phyloP scores from a whole-genome alignment of 495 filamentous ascomycete genomes.

The Podospora anserina region DNA sequence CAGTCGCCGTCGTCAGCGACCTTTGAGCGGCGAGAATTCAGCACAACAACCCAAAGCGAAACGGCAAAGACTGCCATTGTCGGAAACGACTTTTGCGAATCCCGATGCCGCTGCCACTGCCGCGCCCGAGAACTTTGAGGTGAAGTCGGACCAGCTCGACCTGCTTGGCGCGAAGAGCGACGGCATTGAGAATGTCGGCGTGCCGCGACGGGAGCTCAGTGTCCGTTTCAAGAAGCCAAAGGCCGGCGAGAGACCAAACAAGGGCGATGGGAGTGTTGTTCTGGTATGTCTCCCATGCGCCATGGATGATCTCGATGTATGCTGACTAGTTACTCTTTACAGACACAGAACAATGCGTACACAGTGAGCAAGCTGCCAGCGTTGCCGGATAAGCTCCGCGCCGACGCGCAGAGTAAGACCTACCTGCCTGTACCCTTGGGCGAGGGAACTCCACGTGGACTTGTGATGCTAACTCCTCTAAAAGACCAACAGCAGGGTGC shows the following conservation, averaged over 20 bases:
- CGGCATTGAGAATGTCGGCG: conserved; percentile 40
- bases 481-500: conserved; percentile 58
- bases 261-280: conserved; percentile 59
- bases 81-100: conserved; percentile 51
- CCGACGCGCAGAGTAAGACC: conserved; percentile 56
- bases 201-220: conserved; percentile 51
- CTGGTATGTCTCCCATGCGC: conserved; percentile 50
- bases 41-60: conserved; percentile 67
- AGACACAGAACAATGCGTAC: conserved; percentile 88
- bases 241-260: conserved; percentile 51
- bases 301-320: conserved; percentile 4
- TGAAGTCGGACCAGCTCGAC: conserved; percentile 44
- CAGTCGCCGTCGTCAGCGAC: conserved; percentile 63
- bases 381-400: conserved; percentile 69
- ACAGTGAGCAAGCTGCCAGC: conserved; percentile 79
- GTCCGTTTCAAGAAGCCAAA: conserved; percentile 60
- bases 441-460: conserved; percentile 8
- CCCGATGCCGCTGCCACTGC: conserved; percentile 31
- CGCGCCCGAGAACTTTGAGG: conserved; percentile 46
- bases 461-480: conserved; percentile 24
- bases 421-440: conserved; percentile 30
- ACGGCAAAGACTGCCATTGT: conserved; percentile 62
- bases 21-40: conserved; percentile 60
- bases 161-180: conserved; percentile 44
- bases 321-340: conserved; percentile 37